These are phyloP conservation scores for Lentinus brumalis DNA, from an alignment of 768 basidiomycete species.

Conservation along the genomic window DNA sequence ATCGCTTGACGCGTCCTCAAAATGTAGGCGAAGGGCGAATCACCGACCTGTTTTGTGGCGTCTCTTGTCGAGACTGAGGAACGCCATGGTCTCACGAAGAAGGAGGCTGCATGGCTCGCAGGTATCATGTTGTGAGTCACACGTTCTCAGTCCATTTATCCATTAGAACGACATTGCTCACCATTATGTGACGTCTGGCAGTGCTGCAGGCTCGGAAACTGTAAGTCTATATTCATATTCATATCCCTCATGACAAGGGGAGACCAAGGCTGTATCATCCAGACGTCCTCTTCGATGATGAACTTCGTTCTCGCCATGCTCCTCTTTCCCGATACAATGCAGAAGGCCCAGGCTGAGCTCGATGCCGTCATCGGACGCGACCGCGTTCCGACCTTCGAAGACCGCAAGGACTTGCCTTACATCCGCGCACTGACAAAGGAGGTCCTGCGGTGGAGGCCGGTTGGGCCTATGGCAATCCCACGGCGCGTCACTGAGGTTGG, in stretches of 20 bases:
- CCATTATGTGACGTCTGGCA: not conserved
- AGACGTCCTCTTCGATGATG: not conserved
- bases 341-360: slow-evolving; percentile 5
- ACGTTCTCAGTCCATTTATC: slow-evolving; percentile 12
- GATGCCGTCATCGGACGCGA: not conserved
- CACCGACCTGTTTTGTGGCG: slow-evolving; percentile 36
- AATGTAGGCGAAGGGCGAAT: not conserved
- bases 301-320: slow-evolving; percentile 7
- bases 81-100: slow-evolving; percentile 44
- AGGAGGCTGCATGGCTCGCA: slow-evolving; percentile 73
- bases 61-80: slow-evolving; percentile 48
- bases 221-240: slow-evolving; percentile 33
- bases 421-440: slow-evolving; percentile 7
- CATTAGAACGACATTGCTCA: not conserved
- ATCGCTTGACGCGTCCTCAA: too few relatives aligned
- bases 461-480: not conserved
- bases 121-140: slow-evolving; percentile 69
- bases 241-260: not conserved
- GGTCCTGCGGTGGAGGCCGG: slow-evolving; percentile 5
- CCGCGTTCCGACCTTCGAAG: slow-evolving; percentile 2
- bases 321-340: slow-evolving; percentile 1
- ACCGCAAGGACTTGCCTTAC: slow-evolving; percentile 8
- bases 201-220: slow-evolving; percentile 56
- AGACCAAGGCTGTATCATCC: not conserved
- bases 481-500: not conserved